Base-by-base conservation (phyloP, 2,329 filamentous ascomycete genomes). In the Alternaria tenuissima region DNA sequence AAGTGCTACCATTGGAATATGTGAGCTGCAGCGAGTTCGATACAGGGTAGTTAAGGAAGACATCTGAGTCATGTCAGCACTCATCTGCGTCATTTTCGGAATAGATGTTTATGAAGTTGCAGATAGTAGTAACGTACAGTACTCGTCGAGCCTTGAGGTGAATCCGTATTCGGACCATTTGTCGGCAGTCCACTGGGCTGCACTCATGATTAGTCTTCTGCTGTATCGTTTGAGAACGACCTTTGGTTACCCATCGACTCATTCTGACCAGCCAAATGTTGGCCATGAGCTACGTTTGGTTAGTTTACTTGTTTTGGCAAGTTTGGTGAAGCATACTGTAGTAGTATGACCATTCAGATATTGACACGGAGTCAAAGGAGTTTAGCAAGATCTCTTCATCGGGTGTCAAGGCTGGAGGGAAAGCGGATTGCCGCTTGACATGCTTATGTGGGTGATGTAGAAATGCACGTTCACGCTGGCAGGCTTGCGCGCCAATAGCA, bases 331-430 rank as follows among this genome's bases (percentile, higher is more conserved):
- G 54, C 72, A 42, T 64, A 75, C 65, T 78, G 58, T 80, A 80
- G 55, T 79, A 78, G 61, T 78, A 77, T 3, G 74, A 75, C 74
- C 75, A 79, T 55, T 70, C 67, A 24, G 72, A 69, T 44, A 81
- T 80, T 7, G 77, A 77, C 9, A 72, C 75, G 55, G 77, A 76
- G 59, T 80, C 78, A 55, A 81, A 80, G 3, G 78, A 80, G 52
- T 78, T 73, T 34, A 79, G 60, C 44, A 81, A 66, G n/a, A 79
- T 70, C 49, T 77, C 67, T 59, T 81, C 79, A 49, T 79, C 72
- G 1, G 70, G 57, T 42, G 78, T 74, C 39, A 80, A 63, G 0
- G 68, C 66, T 11, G 76, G 75, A 20, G 77, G 76, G 43, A 78
- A 78, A 3, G 69, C 66, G 6, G 42, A 60, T 36, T 77, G 73